Conservation (phyloP, 2,329 filamentous ascomycete genomes). For the Trematosphaeria pertusa region DNA sequence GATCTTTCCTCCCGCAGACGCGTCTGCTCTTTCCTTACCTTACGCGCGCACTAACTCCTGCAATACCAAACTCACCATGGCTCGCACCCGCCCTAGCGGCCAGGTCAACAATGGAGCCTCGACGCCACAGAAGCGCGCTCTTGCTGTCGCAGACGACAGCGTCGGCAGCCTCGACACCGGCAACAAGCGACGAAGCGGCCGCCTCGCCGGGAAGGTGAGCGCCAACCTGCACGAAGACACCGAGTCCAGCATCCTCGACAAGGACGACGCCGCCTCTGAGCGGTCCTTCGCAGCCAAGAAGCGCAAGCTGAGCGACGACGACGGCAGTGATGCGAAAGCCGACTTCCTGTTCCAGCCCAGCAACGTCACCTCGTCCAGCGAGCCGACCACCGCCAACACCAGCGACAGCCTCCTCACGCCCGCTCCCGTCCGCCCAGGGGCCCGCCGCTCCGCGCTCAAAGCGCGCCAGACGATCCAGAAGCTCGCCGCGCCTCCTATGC, state of each 20-base stretch:
- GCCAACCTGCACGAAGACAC: background rate
- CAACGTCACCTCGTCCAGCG: background rate
- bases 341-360: slow-evolving; percentile 1
- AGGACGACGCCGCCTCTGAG: background rate
- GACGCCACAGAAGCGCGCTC: background rate
- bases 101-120: background rate
- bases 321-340: slow-evolving; percentile 15
- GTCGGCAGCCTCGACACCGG: background rate
- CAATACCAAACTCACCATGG: background rate
- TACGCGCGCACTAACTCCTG: too few species aligned
- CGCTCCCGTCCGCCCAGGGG: background rate
- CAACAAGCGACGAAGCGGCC: slow-evolving; percentile 7
- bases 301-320: slow-evolving; percentile 4
- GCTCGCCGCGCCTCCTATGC: background rate
- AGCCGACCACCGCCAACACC: background rate
- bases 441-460: slow-evolving; percentile 1
- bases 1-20: background rate
- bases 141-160: background rate
- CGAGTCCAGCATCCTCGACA: background rate
- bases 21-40: background rate
- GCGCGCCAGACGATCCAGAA: background rate
- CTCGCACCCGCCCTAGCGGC: background rate
- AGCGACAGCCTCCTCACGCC: background rate
- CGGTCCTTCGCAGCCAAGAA: background rate
- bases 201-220: background rate